Base-by-base conservation (phyloP, 805 yeast species). In the Schwanniomyces pseudopolymorphus region DNA sequence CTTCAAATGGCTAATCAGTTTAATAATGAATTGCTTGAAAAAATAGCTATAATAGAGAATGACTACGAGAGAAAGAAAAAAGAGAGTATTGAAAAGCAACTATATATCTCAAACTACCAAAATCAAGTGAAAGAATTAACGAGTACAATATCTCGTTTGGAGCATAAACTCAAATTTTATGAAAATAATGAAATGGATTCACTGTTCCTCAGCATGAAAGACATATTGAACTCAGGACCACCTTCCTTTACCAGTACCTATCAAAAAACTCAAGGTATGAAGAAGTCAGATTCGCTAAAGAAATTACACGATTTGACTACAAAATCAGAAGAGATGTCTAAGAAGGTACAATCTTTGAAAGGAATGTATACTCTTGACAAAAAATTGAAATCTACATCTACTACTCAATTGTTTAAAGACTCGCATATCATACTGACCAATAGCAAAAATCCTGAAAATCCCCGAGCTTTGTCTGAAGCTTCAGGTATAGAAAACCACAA, bases 11-110 rank as follows among this genome's bases (percentile, higher is more conserved):
- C 72, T 9, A 67, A 60, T 33, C 75, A 69, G 40, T 63, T 69
- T 51, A 72, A 70, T 52, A 71, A 70, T 48, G 77, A 70, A 49
- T 55, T 72, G 14, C 53, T 74, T 13, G 79, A 74, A 50, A 67
- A 64, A 45, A 49, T 72, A 25, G 78, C 77, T 16, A 40, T 74
- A 13, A 44, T 70, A n/a, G 78, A 74, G 45, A 69, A 67, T 47
- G 79, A 74, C 40, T 54, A 66, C 16, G 66, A 67, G 19, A 38
- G 66, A 6, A 69, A 66, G 40, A 54, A 57, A 22, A 55, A 54
- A 28, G 39, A 41, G 5, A 57, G 55, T 35, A 48, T 58, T 10
- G 69, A 66, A 49, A 56, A 58, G 22, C 60, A 57, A 21, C 49
- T 69, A 26, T 54, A 55, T 42, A 56, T 67, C 9, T 54, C 60